Conservation (phyloP, 225 moss, liverwort and hornwort genomes). For the Polytrichum formosum region DNA sequence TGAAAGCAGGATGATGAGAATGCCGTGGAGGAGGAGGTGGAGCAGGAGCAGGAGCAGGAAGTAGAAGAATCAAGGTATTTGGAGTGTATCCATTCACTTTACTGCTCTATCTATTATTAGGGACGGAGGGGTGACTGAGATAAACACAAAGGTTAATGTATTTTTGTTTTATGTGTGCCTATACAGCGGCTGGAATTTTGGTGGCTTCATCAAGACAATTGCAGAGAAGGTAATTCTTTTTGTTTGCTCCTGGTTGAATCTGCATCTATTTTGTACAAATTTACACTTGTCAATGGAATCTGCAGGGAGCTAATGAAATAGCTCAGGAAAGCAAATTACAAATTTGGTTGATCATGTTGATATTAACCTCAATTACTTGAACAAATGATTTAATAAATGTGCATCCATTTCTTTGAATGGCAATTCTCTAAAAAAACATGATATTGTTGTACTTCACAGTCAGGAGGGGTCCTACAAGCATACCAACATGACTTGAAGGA, state of each 20-base stretch:
- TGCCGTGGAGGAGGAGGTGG: too few species aligned
- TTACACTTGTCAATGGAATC: not conserved
- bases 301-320: not conserved
- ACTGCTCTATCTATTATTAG: too few species aligned
- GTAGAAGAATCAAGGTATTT: constrained; percentile 9
- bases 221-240: constrained; percentile 42
- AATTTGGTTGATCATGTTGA: not conserved
- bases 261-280: too few species aligned
- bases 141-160: too few species aligned
- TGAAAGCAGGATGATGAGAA: constrained; percentile 36
- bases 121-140: too few species aligned
- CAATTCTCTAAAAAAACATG: constrained; percentile 3
- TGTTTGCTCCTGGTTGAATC: too few species aligned
- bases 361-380: not conserved
- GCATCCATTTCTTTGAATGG: constrained; percentile 4
- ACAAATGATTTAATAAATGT: not conserved
- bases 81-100: constrained; percentile 7
- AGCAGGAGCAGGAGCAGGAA: constrained; percentile 39
- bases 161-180: not conserved
- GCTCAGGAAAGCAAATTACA: not conserved
- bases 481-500: constrained; percentile 93
- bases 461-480: constrained; percentile 86
- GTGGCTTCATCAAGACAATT: constrained; percentile 59
- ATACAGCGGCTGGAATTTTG: constrained; percentile 60
- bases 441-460: constrained; percentile 32